Evolutionary conservation across 768 basidiomycete species (phyloP).

Genomic region (Mycena albidolilacea): DNA sequence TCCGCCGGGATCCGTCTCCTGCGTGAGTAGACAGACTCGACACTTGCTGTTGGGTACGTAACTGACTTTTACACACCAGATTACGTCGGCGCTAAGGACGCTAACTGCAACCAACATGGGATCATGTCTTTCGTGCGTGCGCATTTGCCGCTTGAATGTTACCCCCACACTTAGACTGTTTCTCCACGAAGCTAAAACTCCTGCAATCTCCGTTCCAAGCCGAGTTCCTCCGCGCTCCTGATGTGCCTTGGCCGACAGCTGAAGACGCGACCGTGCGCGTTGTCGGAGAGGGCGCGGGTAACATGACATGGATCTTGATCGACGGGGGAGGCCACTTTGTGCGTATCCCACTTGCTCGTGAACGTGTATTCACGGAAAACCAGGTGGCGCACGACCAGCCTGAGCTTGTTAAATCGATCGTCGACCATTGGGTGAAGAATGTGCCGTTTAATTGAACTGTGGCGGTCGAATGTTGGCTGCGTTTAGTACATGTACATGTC

Average conservation of each 20-base stretch:
- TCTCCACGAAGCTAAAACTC: constrained; percentile 41
- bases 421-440: constrained; percentile 40
- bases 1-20: constrained; percentile 47
- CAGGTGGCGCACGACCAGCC: constrained; percentile 43
- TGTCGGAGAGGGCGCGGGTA: constrained; percentile 50
- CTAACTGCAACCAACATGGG: constrained; percentile 48
- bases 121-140: constrained; percentile 43
- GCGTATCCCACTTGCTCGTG: constrained; percentile 22
- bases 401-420: constrained; percentile 38
- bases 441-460: not conserved
- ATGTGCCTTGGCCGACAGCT: constrained; percentile 47
- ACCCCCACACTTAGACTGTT: not conserved
- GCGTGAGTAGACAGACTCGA: constrained; percentile 40
- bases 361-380: not conserved
- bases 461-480: too few relatives aligned
- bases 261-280: constrained; percentile 44
- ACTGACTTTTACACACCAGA: constrained; percentile 38
- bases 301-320: constrained; percentile 49
- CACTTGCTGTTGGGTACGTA: not conserved
- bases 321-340: constrained; percentile 52
- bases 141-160: not conserved
- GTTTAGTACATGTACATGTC: too few relatives aligned
- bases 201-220: constrained; percentile 45
- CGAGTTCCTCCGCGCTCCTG: constrained; percentile 44
- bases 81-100: constrained; percentile 44